Conservation (phyloP, 768 basidiomycete genomes). For the Hebeloma cylindrosporum region DNA sequence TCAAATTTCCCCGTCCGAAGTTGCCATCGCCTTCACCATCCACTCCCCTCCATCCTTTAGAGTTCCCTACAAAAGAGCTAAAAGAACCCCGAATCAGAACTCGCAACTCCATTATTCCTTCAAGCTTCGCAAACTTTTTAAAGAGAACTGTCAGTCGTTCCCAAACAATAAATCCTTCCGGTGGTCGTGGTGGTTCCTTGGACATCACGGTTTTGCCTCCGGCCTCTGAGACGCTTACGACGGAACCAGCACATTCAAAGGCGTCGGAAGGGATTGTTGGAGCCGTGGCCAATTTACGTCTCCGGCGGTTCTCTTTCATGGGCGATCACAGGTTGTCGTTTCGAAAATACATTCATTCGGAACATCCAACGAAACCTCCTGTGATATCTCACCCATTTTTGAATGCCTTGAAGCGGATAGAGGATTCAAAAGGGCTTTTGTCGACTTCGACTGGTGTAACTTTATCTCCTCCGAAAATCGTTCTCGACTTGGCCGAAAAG, state of each 20-base stretch:
- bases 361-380: not conserved
- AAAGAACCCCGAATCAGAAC: conserved; percentile 19
- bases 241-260: conserved; percentile 18
- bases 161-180: conserved; percentile 23
- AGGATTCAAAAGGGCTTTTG: conserved; percentile 38
- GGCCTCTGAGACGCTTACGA: conserved; percentile 11
- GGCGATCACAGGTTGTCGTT: conserved; percentile 26
- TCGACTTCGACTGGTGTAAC: conserved; percentile 55
- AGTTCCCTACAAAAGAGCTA: not conserved
- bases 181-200: conserved; percentile 37
- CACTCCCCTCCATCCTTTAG: conserved; percentile 13
- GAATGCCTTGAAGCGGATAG: conserved; percentile 40
- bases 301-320: conserved; percentile 42
- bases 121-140: conserved; percentile 40
- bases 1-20: conserved; percentile 41
- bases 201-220: conserved; percentile 33
- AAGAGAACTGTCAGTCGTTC: conserved; percentile 21
- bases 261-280: conserved; percentile 30
- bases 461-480: conserved; percentile 46
- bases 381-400: conserved; percentile 33
- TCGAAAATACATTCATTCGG: conserved; percentile 8
- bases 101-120: conserved; percentile 36
- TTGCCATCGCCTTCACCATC: conserved; percentile 27
- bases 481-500: conserved; percentile 50
- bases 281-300: conserved; percentile 15